Conservation (phyloP, 495 filamentous ascomycete species). For the Lophiostoma macrostomum region DNA sequence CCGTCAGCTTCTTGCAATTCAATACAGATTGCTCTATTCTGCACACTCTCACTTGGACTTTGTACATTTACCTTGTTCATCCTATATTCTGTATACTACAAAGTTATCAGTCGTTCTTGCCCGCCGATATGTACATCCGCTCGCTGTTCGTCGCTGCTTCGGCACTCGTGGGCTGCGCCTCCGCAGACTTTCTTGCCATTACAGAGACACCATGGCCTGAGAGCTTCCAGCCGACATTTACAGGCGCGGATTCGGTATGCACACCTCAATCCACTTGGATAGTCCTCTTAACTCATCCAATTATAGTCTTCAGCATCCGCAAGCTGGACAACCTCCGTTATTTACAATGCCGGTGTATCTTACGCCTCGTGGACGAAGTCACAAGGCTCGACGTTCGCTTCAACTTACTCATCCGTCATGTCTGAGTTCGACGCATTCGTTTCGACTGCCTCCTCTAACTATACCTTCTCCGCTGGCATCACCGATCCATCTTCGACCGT, state of each 20-base stretch:
- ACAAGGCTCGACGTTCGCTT: neutral
- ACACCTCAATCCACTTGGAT: neutral
- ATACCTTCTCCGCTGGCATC: constrained; percentile 1
- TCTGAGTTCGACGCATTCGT: neutral
- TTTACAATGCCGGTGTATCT: neutral
- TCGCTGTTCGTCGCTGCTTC: neutral
- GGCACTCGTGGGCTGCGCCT: neutral
- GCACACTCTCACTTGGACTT: too few species aligned
- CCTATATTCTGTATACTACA: too few species aligned
- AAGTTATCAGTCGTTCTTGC: too few species aligned
- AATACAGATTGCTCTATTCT: too few species aligned
- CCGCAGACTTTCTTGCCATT: neutral
- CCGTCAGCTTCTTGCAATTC: too few species aligned
- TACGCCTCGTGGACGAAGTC: neutral
- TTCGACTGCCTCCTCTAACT: neutral
- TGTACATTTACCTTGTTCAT: too few species aligned
- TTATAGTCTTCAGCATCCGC: too few species aligned
- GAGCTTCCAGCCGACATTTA: neutral
- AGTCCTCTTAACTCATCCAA: neutral
- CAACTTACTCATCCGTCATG: neutral
- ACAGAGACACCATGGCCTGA: neutral
- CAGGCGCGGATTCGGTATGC: neutral
- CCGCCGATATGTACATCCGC: neutral
- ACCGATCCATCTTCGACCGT: neutral
- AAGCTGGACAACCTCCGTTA: neutral